Conservation (phyloP, 73 alveolate genomes). For the Tetrahymena malaccensis region DNA sequence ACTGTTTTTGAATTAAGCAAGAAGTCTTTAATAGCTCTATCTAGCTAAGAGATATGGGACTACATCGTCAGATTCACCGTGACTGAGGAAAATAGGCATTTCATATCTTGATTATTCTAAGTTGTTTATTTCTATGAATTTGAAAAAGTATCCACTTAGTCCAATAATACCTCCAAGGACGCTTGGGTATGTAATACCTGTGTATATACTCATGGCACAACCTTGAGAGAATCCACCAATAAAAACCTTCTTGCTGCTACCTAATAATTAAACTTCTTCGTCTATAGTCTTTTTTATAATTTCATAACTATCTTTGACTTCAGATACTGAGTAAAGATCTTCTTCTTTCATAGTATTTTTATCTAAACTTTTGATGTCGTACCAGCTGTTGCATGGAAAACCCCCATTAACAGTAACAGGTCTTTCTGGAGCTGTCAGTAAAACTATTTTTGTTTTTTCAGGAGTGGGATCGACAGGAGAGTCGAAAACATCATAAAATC, state of each 20-base stretch:
- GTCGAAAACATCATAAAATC: constrained; percentile 63
- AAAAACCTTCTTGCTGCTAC: background rate
- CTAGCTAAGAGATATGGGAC: constrained; percentile 12
- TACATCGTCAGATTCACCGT: constrained; percentile 36
- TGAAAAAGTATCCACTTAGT: background rate
- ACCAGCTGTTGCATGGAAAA: constrained; percentile 21
- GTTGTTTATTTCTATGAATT: constrained; percentile 19
- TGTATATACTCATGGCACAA: constrained; percentile 9
- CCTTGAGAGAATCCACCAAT: constrained; percentile 37
- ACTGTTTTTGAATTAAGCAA: background rate
- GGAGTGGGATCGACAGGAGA: background rate
- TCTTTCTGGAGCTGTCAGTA: constrained; percentile 29
- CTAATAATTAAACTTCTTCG: background rate
- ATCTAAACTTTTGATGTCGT: constrained; percentile 5
- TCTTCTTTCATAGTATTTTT: background rate
- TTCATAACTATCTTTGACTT: constrained; percentile 3
- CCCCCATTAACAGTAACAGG: constrained; percentile 26
- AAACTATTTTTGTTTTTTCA: constrained; percentile 14
- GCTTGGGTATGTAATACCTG: constrained; percentile 2
- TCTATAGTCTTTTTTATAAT: constrained; percentile 1
- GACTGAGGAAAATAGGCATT: constrained; percentile 22
- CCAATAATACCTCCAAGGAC: constrained; percentile 6
- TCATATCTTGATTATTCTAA: background rate
- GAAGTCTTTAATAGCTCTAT: background rate
- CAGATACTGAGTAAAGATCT: background rate